phyloP scores from a whole-genome alignment of 2,329 filamentous ascomycete genomes.

The Colletotrichum sojae region DNA sequence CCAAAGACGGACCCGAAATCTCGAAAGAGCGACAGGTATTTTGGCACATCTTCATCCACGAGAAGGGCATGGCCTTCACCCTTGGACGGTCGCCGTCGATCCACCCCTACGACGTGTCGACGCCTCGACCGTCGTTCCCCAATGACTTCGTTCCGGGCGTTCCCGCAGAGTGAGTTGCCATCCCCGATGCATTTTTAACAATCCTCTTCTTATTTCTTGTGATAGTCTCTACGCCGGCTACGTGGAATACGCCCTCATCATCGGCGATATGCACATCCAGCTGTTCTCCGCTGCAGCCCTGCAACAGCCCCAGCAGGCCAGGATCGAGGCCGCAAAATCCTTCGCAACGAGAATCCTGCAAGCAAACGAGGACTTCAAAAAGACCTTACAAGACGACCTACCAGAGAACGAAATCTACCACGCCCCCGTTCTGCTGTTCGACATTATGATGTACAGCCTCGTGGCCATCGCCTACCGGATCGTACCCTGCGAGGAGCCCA shows the following conservation, averaged over 20 bases:
- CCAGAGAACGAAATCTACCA: neutral
- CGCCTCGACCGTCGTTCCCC: neutral
- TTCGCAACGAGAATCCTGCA: neutral
- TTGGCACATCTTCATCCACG: constrained; percentile 48
- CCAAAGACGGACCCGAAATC: constrained; percentile 9
- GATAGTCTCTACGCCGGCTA: constrained; percentile 6
- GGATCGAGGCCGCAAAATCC: neutral
- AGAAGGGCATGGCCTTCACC: constrained; percentile 49
- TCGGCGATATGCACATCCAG: constrained; percentile 21
- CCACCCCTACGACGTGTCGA: constrained; percentile 48
- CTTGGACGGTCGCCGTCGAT: constrained; percentile 46
- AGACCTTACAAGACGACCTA: neutral
- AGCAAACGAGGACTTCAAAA: neutral
- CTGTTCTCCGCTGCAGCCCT: constrained; percentile 10
- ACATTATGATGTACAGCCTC: constrained; percentile 6
- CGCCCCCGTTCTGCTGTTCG: neutral
- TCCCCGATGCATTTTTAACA: neutral
- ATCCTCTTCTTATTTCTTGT: neutral
- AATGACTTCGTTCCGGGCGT: constrained; percentile 15
- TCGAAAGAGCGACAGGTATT: constrained; percentile 43
- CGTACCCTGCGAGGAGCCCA: neutral
- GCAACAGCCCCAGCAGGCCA: neutral
- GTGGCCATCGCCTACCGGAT: neutral
- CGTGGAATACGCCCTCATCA: constrained; percentile 14
- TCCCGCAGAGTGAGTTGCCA: constrained; percentile 1